These are phyloP conservation scores for Rossbeevera mucosa DNA, from an alignment of 768 basidiomycete genomes.

Conservation along the genomic window DNA sequence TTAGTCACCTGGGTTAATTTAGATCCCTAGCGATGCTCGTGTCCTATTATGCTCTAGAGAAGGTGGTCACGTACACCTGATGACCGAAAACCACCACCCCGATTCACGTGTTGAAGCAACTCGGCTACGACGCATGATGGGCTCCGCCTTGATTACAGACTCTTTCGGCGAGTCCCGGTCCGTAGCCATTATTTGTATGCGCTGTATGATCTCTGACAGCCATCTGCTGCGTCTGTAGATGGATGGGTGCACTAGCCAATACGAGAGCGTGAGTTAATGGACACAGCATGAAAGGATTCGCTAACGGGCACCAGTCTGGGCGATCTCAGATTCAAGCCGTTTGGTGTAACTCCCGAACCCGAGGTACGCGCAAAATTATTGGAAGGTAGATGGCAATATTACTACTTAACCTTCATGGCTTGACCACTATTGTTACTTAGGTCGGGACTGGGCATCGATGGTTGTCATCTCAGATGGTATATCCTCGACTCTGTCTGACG, in stretches of 20 bases:
- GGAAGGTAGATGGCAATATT: conserved; percentile 47
- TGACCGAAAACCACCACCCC: conserved; percentile 96
- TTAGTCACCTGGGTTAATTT: conserved; percentile 10
- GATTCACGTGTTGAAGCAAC: conserved; percentile 83
- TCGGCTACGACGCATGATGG: conserved; percentile 84
- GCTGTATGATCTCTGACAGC: neutral
- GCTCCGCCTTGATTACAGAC: conserved; percentile 84
- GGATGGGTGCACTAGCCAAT: conserved; percentile 94
- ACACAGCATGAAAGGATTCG: neutral
- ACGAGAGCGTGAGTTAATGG: conserved; percentile 66
- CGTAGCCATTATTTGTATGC: conserved; percentile 13
- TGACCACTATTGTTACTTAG: conserved; percentile 36
- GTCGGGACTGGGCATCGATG: conserved; percentile 79
- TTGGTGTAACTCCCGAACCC: conserved; percentile 90
- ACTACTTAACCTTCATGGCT: neutral
- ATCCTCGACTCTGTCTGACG: conserved; percentile 85
- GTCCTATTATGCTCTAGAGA: conserved; percentile 75
- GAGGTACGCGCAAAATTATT: conserved; percentile 75
- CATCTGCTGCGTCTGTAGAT: conserved; percentile 42
- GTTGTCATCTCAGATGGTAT: conserved; percentile 92
- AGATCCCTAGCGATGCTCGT: conserved; percentile 69
- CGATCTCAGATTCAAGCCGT: conserved; percentile 83
- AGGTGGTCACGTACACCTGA: conserved; percentile 68
- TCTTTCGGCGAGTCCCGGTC: conserved; percentile 91
- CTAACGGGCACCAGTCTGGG: conserved; percentile 55